Percentiles rank a stretch among this genome's conserved stretches.
Evolutionary conservation across 78 protist genomes (phyloP).

Genomic region (Chrysochromulina tobinii): DNA sequence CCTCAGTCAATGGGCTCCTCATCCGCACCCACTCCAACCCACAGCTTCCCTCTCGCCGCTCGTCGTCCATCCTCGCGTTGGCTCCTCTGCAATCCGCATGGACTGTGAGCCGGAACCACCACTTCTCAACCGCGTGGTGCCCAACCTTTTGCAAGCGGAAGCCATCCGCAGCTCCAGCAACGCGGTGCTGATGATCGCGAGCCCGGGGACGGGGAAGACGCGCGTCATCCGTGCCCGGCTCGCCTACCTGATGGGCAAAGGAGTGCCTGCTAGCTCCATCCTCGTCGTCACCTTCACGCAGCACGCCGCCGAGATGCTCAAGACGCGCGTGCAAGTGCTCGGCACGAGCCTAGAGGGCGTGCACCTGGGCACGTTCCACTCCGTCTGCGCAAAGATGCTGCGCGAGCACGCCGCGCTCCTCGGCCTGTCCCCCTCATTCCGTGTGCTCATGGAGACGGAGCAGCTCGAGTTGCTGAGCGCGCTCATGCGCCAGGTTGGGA

Average conservation of each 20-base stretch:
- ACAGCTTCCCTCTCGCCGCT: too few species aligned
- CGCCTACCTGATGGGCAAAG: background rate
- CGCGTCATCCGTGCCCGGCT: background rate
- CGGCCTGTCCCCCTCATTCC: background rate
- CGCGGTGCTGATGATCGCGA: background rate
- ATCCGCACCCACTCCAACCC: too few species aligned
- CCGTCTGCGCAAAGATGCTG: background rate
- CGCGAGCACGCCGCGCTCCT: background rate
- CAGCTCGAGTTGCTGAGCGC: background rate
- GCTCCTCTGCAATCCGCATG: too few species aligned
- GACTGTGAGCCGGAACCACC: too few species aligned
- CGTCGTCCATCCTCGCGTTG: too few species aligned
- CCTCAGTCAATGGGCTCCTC: too few species aligned
- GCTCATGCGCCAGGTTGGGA: background rate
- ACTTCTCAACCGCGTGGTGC: background rate
- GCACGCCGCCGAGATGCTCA: slow-evolving; percentile 10
- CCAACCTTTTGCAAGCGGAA: background rate
- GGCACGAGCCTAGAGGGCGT: background rate
- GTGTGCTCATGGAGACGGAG: background rate
- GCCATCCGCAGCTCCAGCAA: background rate
- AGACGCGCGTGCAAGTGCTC: background rate
- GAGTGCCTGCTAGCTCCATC: background rate
- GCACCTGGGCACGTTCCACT: background rate
- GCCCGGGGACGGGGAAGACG: slow-evolving; percentile 27
- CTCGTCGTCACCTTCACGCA: slow-evolving; percentile 4